These are phyloP conservation scores for Neurospora sp. DNA, from an alignment of 495 filamentous ascomycete genomes.

Conservation along the genomic window DNA sequence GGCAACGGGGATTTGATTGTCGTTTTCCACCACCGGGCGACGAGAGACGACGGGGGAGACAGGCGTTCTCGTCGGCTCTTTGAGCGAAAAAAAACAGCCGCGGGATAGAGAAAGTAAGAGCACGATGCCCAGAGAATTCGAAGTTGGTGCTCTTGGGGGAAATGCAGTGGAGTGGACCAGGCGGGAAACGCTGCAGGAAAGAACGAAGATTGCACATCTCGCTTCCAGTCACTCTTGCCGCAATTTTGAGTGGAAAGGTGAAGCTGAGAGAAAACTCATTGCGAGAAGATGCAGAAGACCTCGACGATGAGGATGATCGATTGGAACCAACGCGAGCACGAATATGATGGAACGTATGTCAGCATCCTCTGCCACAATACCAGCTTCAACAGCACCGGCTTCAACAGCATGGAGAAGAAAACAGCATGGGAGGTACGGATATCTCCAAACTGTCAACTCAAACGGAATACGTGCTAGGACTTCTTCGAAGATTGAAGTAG, in stretches of 20 bases:
- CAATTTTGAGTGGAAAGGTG: background rate
- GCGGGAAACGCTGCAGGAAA: background rate
- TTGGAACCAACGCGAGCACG: background rate
- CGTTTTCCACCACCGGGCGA: background rate
- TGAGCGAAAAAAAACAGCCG: background rate
- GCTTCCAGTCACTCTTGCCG: background rate
- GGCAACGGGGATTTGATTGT: background rate
- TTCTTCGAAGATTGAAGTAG: too few relatives aligned
- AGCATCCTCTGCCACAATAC: background rate
- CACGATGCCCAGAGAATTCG: background rate
- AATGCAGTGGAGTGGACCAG: background rate
- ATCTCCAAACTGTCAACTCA: background rate
- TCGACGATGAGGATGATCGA: too few relatives aligned
- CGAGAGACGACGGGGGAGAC: background rate
- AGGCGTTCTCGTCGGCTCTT: background rate
- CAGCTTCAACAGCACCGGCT: background rate
- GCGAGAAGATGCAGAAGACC: background rate
- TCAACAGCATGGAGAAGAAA: background rate
- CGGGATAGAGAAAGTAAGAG: background rate
- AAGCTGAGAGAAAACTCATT: too few relatives aligned
- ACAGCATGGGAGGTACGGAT: background rate
- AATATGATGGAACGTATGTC: too few relatives aligned
- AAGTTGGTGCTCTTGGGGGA: background rate
- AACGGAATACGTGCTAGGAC: too few relatives aligned
- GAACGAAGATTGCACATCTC: background rate